phyloP scores from a whole-genome alignment of 495 filamentous ascomycete species.

The Aspergillus avenaceus region DNA sequence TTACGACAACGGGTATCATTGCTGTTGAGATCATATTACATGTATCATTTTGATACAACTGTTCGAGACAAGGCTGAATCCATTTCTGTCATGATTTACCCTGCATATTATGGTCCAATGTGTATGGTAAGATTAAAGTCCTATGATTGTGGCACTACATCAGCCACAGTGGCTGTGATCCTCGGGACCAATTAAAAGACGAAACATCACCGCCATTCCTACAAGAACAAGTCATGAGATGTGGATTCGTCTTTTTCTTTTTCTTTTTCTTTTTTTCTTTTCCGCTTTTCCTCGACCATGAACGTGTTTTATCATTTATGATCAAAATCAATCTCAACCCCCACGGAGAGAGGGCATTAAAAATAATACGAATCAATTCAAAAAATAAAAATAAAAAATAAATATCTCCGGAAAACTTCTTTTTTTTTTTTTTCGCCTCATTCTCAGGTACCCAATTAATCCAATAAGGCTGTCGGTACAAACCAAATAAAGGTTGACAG shows the following conservation, averaged over 20 bases:
- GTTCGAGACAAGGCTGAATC: too few species aligned
- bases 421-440: slow-evolving; percentile 1
- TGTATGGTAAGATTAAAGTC: slow-evolving; percentile 4
- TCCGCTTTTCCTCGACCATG: too few species aligned
- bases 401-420: too few species aligned
- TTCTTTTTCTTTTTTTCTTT: not conserved
- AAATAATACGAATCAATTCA: not conserved
- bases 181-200: slow-evolving; percentile 24
- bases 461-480: not conserved
- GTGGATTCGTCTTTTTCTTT: not conserved
- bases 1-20: too few species aligned
- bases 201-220: slow-evolving; percentile 33
- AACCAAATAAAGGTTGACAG: too few species aligned
- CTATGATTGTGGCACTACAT: not conserved
- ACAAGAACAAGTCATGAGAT: too few species aligned
- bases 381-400: not conserved
- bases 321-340: not conserved
- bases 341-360: too few species aligned
- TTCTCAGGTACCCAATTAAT: slow-evolving; percentile 1
- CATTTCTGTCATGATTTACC: too few species aligned
- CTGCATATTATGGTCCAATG: not conserved
- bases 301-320: too few species aligned
- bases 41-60: too few species aligned
- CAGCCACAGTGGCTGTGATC: slow-evolving; percentile 38
- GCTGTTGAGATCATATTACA: too few species aligned